These are phyloP conservation scores for Fusarium tupiense DNA, from an alignment of 2,329 filamentous ascomycete species.

Conservation along the genomic window DNA sequence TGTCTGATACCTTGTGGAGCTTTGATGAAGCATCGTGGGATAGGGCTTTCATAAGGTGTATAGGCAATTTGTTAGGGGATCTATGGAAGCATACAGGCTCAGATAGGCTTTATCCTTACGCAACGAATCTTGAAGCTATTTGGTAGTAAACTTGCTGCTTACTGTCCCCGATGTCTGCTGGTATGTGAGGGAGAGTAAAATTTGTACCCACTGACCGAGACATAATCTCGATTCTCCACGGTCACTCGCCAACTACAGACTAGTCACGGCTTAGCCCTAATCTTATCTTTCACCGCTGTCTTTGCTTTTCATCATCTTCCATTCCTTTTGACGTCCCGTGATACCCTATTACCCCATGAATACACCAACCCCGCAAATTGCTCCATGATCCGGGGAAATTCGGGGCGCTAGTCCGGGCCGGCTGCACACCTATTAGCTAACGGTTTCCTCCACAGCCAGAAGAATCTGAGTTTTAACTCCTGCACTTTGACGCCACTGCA, in stretches of 20 bases:
- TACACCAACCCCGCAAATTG: conserved; percentile 27
- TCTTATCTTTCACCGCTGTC: not conserved
- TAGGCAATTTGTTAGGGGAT: not conserved
- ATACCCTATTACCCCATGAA: conserved; percentile 30
- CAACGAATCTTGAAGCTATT: rapidly evolving
- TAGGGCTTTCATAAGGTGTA: not conserved
- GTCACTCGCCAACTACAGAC: not conserved
- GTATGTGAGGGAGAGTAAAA: not conserved
- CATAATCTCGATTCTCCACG: not conserved
- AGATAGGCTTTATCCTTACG: no score
- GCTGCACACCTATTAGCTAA: conserved; percentile 30
- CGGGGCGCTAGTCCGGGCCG: conserved; percentile 24
- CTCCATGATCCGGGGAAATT: conserved; percentile 26
- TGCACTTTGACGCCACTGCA: conserved; percentile 5
- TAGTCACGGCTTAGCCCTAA: not conserved
- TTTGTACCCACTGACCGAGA: not conserved
- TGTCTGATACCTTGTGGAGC: rapidly evolving
- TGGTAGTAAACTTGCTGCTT: rapidly evolving
- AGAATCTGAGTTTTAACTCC: conserved; percentile 3
- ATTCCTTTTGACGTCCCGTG: conserved; percentile 6
- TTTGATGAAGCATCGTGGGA: not conserved
- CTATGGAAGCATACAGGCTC: no score
- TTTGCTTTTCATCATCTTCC: not conserved
- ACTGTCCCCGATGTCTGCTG: rapidly evolving
- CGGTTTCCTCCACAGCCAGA: conserved; percentile 9